These are phyloP conservation scores for Didymella sp. DNA, from an alignment of 2,329 filamentous ascomycete species.

Conservation along the genomic window DNA sequence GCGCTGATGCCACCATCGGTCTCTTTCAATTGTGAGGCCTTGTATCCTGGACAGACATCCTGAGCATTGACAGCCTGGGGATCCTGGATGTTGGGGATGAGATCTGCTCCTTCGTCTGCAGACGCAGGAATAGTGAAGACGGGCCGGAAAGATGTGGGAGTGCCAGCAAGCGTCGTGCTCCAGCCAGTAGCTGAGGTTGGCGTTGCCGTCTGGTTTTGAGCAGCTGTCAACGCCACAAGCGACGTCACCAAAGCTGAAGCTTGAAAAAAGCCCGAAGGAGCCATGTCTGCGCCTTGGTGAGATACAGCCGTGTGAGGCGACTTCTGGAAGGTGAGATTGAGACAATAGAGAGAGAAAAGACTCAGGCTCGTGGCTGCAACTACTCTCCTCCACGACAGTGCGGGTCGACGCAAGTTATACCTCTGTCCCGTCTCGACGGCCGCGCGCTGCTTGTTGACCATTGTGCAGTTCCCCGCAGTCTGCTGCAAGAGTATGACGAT, in stretches of 20 bases:
- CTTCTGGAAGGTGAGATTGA: slow-evolving; percentile 6
- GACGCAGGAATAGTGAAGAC: slow-evolving; percentile 49
- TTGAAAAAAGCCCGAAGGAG: slow-evolving; percentile 30
- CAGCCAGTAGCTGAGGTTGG: slow-evolving; percentile 28
- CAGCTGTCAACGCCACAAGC: slow-evolving; percentile 34
- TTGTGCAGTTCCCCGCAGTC: slow-evolving; percentile 24
- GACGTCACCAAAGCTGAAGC: slow-evolving; percentile 33
- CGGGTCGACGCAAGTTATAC: slow-evolving; percentile 18
- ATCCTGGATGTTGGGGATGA: slow-evolving; percentile 69
- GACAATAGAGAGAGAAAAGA: slow-evolving; percentile 8
- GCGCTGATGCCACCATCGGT: slow-evolving; percentile 60
- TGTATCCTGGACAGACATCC: slow-evolving; percentile 67
- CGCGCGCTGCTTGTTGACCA: slow-evolving; percentile 12
- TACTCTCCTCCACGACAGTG: slow-evolving; percentile 10
- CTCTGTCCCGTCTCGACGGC: slow-evolving; percentile 4
- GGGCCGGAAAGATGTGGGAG: slow-evolving; percentile 40
- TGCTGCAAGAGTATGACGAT: slow-evolving; percentile 23
- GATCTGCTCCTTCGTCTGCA: slow-evolving; percentile 41
- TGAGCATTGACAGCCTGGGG: slow-evolving; percentile 69
- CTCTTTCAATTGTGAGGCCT: slow-evolving; percentile 58
- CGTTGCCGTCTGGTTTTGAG: slow-evolving; percentile 24
- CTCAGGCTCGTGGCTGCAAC: slow-evolving; percentile 8
- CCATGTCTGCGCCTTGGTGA: slow-evolving; percentile 9
- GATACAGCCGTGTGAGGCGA: not conserved
- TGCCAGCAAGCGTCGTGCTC: slow-evolving; percentile 36